A percentile compares a stretch with the other conserved stretches of the same genome.
Evolutionary conservation across 2,329 filamentous ascomycete genomes (phyloP).

Genomic region (Verticillium nubilum): DNA sequence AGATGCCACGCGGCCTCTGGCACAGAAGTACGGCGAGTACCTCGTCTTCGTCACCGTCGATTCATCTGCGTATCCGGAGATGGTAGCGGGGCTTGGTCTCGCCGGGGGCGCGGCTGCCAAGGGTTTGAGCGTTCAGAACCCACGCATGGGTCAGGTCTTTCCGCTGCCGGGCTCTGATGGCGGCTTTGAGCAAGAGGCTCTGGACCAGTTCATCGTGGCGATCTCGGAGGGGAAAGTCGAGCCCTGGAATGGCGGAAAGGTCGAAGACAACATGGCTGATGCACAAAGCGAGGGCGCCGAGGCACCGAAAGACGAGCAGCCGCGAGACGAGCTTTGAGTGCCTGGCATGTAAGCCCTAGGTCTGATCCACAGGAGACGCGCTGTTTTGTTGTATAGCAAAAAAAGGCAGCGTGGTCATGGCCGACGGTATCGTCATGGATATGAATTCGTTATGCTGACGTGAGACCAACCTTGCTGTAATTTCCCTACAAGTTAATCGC

Average conservation of each 20-base stretch:
- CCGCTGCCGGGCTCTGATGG: conserved; percentile 14
- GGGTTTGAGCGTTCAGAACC: conserved; percentile 38
- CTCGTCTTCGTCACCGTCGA: conserved; percentile 43
- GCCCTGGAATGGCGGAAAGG: conserved; percentile 27
- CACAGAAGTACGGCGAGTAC: conserved; percentile 41
- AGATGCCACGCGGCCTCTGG: conserved; percentile 32
- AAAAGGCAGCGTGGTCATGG: too few relatives aligned
- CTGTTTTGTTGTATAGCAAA: too few relatives aligned
- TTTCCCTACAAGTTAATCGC: too few relatives aligned
- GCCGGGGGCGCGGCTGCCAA: conserved; percentile 12
- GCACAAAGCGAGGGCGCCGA: conserved; percentile 1
- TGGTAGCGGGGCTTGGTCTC: conserved; percentile 33
- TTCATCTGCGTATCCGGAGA: conserved; percentile 36
- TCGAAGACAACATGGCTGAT: conserved; percentile 6
- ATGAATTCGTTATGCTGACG: too few relatives aligned
- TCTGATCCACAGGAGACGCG: too few relatives aligned
- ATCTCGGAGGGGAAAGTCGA: conserved; percentile 36
- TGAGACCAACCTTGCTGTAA: too few relatives aligned
- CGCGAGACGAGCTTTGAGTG: background rate
- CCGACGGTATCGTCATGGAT: too few relatives aligned
- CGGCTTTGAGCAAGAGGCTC: conserved; percentile 14
- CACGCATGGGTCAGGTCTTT: conserved; percentile 36
- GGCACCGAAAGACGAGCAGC: background rate
- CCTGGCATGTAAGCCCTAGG: too few relatives aligned
- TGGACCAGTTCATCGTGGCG: conserved; percentile 37